Evolutionary conservation across 73 alveolate genomes (phyloP).

Genomic region (Blepharisma japonicum): DNA sequence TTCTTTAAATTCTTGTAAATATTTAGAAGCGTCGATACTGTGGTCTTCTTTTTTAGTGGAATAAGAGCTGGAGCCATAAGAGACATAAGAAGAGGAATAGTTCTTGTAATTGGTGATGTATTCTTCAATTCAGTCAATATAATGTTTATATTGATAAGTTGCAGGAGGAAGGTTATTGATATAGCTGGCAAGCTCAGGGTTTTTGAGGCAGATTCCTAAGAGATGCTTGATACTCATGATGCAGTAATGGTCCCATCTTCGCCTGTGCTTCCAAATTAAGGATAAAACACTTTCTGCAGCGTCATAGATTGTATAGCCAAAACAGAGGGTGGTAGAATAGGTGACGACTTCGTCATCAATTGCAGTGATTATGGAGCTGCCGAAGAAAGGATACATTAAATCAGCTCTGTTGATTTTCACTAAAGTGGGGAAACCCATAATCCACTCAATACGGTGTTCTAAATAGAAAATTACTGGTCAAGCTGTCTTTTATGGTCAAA

Average conservation of each 20-base stretch:
- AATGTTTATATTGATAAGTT: constrained; percentile 51
- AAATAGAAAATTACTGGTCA: neutral
- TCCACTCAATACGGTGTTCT: constrained; percentile 54
- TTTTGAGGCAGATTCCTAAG: neutral
- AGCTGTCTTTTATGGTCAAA: constrained; percentile 47
- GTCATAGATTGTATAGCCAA: neutral
- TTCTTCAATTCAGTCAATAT: constrained; percentile 61
- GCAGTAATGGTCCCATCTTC: constrained; percentile 31
- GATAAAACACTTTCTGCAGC: constrained; percentile 20
- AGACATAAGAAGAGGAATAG: too few species aligned
- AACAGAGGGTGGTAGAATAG: neutral
- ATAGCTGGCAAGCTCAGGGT: constrained; percentile 34
- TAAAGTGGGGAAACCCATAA: constrained; percentile 47
- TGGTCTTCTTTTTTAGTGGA: constrained; percentile 4
- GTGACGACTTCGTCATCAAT: constrained; percentile 32
- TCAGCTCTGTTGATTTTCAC: neutral
- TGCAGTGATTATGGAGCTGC: constrained; percentile 17
- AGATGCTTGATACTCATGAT: constrained; percentile 5
- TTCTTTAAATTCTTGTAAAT: neutral
- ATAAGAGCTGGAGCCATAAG: neutral
- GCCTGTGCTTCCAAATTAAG: constrained; percentile 17
- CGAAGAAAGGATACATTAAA: neutral
- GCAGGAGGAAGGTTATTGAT: constrained; percentile 46
- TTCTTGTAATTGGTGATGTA: constrained; percentile 35
- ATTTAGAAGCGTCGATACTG: neutral